These are phyloP conservation scores for Ustilaginoidea virens DNA, from an alignment of 2,329 filamentous ascomycete species.

Conservation along the genomic window DNA sequence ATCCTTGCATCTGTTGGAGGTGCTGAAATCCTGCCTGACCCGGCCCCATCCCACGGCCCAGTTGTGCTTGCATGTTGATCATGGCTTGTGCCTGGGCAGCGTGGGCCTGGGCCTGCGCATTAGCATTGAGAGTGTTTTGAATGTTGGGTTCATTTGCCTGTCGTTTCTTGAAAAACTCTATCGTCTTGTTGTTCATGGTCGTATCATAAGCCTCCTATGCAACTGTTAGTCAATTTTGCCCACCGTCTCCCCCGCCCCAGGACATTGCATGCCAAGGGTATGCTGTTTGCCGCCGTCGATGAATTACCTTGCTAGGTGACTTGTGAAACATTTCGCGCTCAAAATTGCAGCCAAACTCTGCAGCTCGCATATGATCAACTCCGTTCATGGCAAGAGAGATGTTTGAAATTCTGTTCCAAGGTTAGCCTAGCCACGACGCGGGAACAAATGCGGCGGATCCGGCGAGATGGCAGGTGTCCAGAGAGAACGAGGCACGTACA, in stretches of 20 bases:
- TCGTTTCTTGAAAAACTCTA: slow-evolving; percentile 34
- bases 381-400: slow-evolving; percentile 28
- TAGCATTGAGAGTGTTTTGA: slow-evolving; percentile 33
- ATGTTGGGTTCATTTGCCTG: slow-evolving; percentile 33
- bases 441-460: background rate
- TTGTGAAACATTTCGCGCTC: slow-evolving; percentile 32
- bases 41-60: slow-evolving; percentile 35
- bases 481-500: slow-evolving; percentile 19
- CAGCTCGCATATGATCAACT: slow-evolving; percentile 24
- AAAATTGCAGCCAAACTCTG: slow-evolving; percentile 26
- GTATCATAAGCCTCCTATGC: slow-evolving; percentile 33
- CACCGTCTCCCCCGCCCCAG: no score
- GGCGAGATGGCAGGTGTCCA: background rate
- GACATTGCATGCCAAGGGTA: no score
- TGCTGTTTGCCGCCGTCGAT: no score
- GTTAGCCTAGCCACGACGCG: no score
- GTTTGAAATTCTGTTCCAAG: slow-evolving; percentile 30
- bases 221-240: slow-evolving; percentile 8
- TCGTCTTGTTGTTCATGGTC: slow-evolving; percentile 26
- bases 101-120: slow-evolving; percentile 21
- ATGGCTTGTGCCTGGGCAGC: slow-evolving; percentile 28
- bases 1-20: slow-evolving; percentile 41
- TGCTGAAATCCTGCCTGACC: slow-evolving; percentile 39
- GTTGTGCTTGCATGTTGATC: slow-evolving; percentile 37
- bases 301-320: slow-evolving; percentile 30